These are phyloP conservation scores for Dendrostoma leiphaemia DNA, from an alignment of 2,329 filamentous ascomycete species.

Conservation along the genomic window DNA sequence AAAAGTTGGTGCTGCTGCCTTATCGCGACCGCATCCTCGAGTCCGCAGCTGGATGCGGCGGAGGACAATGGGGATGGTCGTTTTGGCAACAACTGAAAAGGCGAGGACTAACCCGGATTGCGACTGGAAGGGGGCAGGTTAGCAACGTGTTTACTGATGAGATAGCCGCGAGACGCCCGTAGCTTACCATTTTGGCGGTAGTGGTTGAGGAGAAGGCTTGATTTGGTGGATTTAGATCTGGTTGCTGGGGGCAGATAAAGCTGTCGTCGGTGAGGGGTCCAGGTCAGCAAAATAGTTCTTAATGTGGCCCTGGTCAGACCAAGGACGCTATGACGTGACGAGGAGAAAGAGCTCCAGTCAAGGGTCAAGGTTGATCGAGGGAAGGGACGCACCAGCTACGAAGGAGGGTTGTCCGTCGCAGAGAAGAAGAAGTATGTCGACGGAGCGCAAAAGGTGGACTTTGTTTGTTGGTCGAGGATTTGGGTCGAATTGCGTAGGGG, in stretches of 20 bases:
- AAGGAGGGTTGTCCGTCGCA: slow-evolving; percentile 1
- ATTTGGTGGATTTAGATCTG: slow-evolving; percentile 5
- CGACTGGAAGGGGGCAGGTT: slow-evolving; percentile 46
- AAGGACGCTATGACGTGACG: slow-evolving; percentile 15
- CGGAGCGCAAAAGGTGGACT: slow-evolving; percentile 1
- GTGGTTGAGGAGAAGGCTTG: slow-evolving; percentile 2
- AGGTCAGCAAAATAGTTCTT: slow-evolving; percentile 11
- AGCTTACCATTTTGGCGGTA: slow-evolving; percentile 17
- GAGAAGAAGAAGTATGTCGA: slow-evolving; percentile 8
- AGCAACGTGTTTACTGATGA: too few relatives aligned
- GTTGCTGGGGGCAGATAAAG: slow-evolving; percentile 8
- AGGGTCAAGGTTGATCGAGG: not conserved
- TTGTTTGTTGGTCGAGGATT: slow-evolving; percentile 8
- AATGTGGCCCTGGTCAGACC: not conserved
- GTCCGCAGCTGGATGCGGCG: not conserved
- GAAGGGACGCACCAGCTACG: slow-evolving; percentile 10
- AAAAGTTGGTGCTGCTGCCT: slow-evolving; percentile 9
- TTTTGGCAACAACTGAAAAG: slow-evolving; percentile 16
- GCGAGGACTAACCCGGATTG: slow-evolving; percentile 62
- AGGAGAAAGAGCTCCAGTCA: not conserved
- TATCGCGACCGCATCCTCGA: not conserved
- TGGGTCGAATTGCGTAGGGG: slow-evolving; percentile 4
- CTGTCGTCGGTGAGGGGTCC: slow-evolving; percentile 19
- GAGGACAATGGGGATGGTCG: slow-evolving; percentile 1
- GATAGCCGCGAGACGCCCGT: not conserved